Percentiles rank a stretch among this genome's conserved stretches.
Conservation (phyloP, 306 rosid genomes). For the Cotoneaster glaucophyllus region DNA sequence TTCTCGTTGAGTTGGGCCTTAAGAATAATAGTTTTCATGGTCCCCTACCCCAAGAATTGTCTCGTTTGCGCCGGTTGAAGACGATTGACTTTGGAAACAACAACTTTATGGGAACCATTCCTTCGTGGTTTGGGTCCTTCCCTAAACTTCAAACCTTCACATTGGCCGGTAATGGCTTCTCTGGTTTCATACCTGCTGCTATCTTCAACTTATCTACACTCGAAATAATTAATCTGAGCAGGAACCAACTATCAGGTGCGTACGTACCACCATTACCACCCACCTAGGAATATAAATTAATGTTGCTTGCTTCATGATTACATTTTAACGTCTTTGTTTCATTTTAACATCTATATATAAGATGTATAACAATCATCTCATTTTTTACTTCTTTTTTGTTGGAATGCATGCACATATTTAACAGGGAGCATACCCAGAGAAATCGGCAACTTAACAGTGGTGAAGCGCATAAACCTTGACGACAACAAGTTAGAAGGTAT, state of each 20-base stretch:
- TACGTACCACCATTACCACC: too few relatives aligned
- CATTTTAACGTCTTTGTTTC: too few relatives aligned
- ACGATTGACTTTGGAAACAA: neutral
- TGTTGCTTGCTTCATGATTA: too few relatives aligned
- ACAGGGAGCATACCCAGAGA: neutral
- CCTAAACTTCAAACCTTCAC: neutral
- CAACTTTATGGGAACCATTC: neutral
- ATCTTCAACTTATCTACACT: neutral
- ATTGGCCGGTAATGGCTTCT: neutral
- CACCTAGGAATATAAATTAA: too few relatives aligned
- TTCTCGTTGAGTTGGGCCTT: neutral
- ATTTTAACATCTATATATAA: too few relatives aligned
- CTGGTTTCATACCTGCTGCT: neutral
- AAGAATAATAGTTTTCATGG: neutral
- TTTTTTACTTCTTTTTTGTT: too few relatives aligned
- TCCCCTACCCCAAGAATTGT: neutral
- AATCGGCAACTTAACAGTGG: neutral
- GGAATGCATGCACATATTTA: too few relatives aligned
- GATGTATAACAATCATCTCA: too few relatives aligned
- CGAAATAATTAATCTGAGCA: accelerated
- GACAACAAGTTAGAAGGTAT: neutral
- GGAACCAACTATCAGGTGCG: neutral
- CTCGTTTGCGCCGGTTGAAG: neutral
- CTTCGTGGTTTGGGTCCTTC: neutral
- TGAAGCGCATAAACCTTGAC: neutral